A percentile compares a stretch with the other conserved stretches of the same genome.
phyloP scores from a whole-genome alignment of 192 early-diverging fungal species.

The Coemansia sp. region DNA sequence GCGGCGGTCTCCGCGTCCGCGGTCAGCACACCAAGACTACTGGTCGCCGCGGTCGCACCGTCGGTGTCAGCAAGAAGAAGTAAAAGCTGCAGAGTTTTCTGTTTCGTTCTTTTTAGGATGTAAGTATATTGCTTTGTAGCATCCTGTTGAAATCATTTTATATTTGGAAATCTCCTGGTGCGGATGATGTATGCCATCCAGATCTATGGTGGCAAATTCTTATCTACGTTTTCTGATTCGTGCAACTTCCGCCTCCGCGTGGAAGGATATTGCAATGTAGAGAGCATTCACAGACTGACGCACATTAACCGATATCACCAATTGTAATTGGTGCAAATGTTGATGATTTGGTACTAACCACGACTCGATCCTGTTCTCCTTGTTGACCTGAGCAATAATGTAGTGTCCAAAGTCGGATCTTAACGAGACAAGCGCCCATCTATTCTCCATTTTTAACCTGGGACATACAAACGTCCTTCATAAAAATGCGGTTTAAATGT shows the following conservation, averaged over 20 bases:
- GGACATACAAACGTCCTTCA: no score
- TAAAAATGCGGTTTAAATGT: no score
- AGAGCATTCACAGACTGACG: neutral
- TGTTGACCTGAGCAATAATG: no score
- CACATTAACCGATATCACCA: neutral
- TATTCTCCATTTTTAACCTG: no score
- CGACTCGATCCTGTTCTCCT: no score
- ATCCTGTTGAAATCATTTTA: neutral
- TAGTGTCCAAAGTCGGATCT: no score
- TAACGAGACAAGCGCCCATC: no score
- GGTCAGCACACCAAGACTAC: slow-evolving; percentile 99
- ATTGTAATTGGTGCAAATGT: neutral
- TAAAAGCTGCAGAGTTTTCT: neutral
- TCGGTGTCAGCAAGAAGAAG: slow-evolving; percentile 38
- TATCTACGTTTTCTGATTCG: slow-evolving; percentile 19
- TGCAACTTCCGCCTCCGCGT: neutral
- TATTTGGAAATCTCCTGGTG: neutral
- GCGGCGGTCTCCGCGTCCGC: slow-evolving; percentile 97
- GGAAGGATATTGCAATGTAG: slow-evolving; percentile 6
- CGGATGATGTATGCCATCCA: slow-evolving; percentile 8
- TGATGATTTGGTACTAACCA: neutral
- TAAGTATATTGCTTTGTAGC: neutral
- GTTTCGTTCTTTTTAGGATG: slow-evolving; percentile 1
- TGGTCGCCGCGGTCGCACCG: slow-evolving; percentile 91
- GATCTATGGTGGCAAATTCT: slow-evolving; percentile 1